Conservation (phyloP, 164 flowering plant genomes). For the Nelumbo lutea region DNA sequence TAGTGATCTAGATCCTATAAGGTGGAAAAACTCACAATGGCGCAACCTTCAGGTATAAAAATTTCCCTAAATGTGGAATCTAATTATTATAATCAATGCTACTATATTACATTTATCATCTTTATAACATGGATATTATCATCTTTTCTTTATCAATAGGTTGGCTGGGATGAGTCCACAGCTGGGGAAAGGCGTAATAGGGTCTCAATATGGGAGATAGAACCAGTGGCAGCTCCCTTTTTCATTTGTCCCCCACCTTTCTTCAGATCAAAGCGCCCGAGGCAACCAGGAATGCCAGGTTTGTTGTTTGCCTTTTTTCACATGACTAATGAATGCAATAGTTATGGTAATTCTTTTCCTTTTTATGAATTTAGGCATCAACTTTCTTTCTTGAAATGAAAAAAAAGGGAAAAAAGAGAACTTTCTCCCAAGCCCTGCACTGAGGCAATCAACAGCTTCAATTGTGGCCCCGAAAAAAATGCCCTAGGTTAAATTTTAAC, state of each 20-base stretch:
- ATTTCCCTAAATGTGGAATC: not conserved
- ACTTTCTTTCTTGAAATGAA: too few species aligned
- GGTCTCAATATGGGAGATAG: constrained; percentile 98
- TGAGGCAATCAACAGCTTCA: too few species aligned
- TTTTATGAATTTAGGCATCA: too few species aligned
- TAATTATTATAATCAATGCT: not conserved
- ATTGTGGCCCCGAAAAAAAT: too few species aligned
- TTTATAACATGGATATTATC: not conserved
- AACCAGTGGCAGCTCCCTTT: constrained; percentile 96
- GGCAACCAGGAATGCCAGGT: constrained; percentile 96
- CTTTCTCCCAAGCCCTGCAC: too few species aligned
- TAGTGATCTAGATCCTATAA: constrained; percentile 79
- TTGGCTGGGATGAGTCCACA: constrained; percentile 98
- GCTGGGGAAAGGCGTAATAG: constrained; percentile 86
- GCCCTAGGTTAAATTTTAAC: too few species aligned
- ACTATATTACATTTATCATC: not conserved
- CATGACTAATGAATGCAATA: too few species aligned
- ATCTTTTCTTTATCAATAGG: constrained; percentile 33
- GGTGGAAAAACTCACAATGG: constrained; percentile 99
- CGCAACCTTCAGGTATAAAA: constrained; percentile 81
- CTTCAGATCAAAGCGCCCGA: constrained; percentile 82
- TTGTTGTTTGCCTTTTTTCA: not conserved
- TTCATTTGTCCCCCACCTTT: constrained; percentile 93
- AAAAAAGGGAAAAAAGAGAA: too few species aligned
- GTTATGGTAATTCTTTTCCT: too few species aligned